phyloP scores from a whole-genome alignment of 2,329 filamentous ascomycete genomes.

The Hypomyces rosellus region DNA sequence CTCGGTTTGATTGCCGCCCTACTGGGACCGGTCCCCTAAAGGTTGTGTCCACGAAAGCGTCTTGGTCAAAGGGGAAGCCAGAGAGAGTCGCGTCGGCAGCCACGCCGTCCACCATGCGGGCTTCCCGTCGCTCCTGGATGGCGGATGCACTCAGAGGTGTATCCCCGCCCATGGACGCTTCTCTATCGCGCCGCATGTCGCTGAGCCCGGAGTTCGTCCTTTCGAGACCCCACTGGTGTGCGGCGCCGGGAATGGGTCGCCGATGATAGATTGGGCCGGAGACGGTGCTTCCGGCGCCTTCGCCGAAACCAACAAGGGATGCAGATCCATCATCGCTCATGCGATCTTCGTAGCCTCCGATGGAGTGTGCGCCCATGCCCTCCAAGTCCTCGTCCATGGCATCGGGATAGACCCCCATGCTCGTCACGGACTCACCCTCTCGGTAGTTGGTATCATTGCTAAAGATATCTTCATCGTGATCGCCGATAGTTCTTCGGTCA shows the following conservation, averaged over 20 bases:
- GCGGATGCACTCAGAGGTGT: conserved; percentile 41
- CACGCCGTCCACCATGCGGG: conserved; percentile 61
- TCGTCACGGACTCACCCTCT: conserved; percentile 54
- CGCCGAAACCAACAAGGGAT: conserved; percentile 85
- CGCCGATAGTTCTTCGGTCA: conserved; percentile 49
- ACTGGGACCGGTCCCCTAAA: conserved; percentile 49
- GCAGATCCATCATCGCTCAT: conserved; percentile 81
- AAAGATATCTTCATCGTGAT: conserved; percentile 60
- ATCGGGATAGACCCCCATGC: conserved; percentile 37
- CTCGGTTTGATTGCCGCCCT: conserved; percentile 29
- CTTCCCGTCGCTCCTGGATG: conserved; percentile 50
- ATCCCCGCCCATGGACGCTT: conserved; percentile 29
- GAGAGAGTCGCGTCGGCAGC: conserved; percentile 47
- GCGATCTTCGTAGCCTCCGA: conserved; percentile 56
- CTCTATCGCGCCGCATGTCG: conserved; percentile 34
- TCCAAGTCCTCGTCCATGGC: conserved; percentile 51
- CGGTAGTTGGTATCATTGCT: conserved; percentile 60
- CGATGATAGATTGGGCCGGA: conserved; percentile 68
- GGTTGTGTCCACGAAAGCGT: conserved; percentile 58
- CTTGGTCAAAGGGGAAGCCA: conserved; percentile 44
- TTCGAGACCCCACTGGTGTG: conserved; percentile 41
- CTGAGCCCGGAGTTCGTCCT: conserved; percentile 47
- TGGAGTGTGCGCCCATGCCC: conserved; percentile 38
- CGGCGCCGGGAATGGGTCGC: conserved; percentile 37
- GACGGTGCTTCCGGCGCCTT: conserved; percentile 80